Base-by-base conservation (phyloP, 1,284 basidiomycete genomes). In the Puccinia triticina region DNA sequence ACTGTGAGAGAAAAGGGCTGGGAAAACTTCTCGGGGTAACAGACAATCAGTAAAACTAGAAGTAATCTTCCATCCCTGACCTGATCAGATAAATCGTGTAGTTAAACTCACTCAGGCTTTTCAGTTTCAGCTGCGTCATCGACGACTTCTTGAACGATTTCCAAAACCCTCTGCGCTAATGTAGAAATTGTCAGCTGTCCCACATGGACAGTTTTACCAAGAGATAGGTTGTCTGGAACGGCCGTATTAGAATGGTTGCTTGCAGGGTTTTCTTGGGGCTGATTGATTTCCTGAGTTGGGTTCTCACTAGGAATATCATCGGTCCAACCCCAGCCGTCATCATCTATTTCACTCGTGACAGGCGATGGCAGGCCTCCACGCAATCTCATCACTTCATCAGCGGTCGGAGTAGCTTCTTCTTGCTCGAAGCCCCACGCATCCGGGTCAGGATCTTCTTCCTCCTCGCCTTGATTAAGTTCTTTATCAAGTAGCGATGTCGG, bases 1-100 rank as follows among this genome's bases (percentile, higher is more conserved):
- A 84, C 82, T 0, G 84, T 82, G 0, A 85, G 57, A 26, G 84
- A 83, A 14, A 83, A 21, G 50, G 55, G 37, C 59, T 34, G 16
- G 79, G 46, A 75, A 82, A 75, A 46, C 79, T 82, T 59, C 40
- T 26, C 23, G 26, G 74, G 23, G 50, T 50, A 53, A 73, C 3
- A 37, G 21, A 37, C 26, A 4, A 46, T 73, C 29, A 46, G 53
- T 32, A 48, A 78, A 34, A 48, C 57, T 74, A 29, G 32, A 57
- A 48, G 11, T 32, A 37, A 37, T 61, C 34, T 48, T 37, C 40
- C 14, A 23, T 46, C 43, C 43, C 26, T 48, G 40, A n/a, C 23
- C 21, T 0, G 40, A 69, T 69, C 66, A n/a, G 53, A 73, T 34
- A 18, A 3, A 12, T 73, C n/a, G 18, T 34, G 8, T 1, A 55